phyloP scores from a whole-genome alignment of 306 rosid species.

The Gillenia trifoliata region DNA sequence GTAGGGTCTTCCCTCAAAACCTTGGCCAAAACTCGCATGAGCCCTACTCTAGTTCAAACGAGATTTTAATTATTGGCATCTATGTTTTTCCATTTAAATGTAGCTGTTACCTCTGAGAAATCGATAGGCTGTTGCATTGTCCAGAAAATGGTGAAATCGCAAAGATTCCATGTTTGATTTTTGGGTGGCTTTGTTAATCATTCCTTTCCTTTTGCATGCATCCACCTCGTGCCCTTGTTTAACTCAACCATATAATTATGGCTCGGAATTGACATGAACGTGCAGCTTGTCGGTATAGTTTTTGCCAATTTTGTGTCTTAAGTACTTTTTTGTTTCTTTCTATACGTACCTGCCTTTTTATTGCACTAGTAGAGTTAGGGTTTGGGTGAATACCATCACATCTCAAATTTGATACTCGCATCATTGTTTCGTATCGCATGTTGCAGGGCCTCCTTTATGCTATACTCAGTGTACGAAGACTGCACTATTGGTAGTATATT shows the following conservation, averaged over 20 bases:
- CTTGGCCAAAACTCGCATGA: too few relatives aligned
- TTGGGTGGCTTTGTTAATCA: conserved; percentile 19
- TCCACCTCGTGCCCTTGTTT: conserved; percentile 22
- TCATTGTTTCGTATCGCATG: background rate
- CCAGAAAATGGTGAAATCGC: conserved; percentile 11
- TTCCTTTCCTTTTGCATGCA: conserved; percentile 28
- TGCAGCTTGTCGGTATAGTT: conserved; percentile 41
- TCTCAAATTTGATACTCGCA: background rate
- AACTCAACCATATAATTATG: conserved; percentile 26
- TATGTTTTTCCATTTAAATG: too few relatives aligned
- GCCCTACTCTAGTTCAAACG: background rate
- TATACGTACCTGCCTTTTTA: background rate
- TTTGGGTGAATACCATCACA: background rate
- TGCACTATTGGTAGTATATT: background rate
- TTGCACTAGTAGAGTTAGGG: background rate
- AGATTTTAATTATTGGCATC: too few relatives aligned
- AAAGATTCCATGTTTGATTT: conserved; percentile 6
- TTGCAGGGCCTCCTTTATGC: background rate
- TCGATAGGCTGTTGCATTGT: conserved; percentile 2
- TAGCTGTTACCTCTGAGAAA: background rate
- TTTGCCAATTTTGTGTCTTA: conserved; percentile 22
- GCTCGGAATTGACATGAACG: conserved; percentile 27
- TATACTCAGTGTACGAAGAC: background rate
- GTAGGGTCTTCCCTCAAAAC: too few relatives aligned
- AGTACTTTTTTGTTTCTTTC: conserved; percentile 22